These are phyloP conservation scores for Brachypodium distachyon DNA, from an alignment of 202 grass and related monocot species.

Conservation along the genomic window DNA sequence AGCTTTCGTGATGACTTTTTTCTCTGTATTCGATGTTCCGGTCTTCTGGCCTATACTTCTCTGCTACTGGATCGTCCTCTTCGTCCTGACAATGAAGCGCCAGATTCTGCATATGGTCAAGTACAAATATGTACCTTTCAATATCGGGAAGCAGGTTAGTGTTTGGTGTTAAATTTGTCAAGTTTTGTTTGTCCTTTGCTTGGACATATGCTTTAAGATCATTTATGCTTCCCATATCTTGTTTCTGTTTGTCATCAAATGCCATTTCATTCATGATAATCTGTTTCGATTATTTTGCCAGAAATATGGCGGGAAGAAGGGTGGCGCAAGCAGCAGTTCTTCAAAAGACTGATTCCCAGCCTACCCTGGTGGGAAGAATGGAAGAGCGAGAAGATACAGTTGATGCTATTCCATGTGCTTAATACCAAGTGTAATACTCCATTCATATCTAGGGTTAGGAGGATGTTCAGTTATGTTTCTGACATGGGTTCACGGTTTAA, in stretches of 20 bases:
- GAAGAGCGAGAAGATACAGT: conserved; percentile 13
- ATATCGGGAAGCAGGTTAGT: conserved; percentile 70
- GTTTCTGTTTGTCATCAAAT: no score
- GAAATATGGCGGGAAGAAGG: conserved; percentile 84
- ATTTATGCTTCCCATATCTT: no score
- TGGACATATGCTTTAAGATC: background rate
- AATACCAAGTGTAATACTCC: conserved; percentile 52
- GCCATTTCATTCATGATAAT: background rate
- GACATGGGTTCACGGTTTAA: conserved; percentile 34
- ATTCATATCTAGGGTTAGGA: conserved; percentile 48
- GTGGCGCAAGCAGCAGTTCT: conserved; percentile 29
- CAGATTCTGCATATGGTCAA: conserved; percentile 94
- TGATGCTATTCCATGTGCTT: conserved; percentile 36
- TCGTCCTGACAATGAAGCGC: conserved; percentile 84
- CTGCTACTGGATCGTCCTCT: conserved; percentile 87
- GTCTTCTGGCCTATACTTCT: conserved; percentile 97
- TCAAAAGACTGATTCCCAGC: conserved; percentile 39
- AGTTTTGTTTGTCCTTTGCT: background rate
- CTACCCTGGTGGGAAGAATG: conserved; percentile 4
- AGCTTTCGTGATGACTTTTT: conserved; percentile 88
- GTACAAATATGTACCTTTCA: conserved; percentile 81
- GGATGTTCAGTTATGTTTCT: conserved; percentile 26
- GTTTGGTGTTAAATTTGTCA: background rate
- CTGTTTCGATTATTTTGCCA: background rate
- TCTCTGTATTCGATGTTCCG: conserved; percentile 85